phyloP scores from a whole-genome alignment of 139 green algal species.

The Chlorella sp. region DNA sequence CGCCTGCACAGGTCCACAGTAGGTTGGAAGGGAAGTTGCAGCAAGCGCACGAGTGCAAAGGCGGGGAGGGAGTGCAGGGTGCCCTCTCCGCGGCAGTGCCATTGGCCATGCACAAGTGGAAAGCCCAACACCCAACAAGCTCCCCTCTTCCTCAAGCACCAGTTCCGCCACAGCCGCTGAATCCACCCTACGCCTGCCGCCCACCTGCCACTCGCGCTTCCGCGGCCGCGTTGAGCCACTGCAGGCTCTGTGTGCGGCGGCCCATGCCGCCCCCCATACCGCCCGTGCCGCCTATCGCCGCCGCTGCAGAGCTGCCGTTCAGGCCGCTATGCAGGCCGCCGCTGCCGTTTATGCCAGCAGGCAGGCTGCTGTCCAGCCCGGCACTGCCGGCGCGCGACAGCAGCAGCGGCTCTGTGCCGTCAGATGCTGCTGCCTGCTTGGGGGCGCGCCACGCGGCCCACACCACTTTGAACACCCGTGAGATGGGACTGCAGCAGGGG shows the following conservation, averaged over 20 bases:
- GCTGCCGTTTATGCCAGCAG: background rate
- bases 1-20: conserved; percentile 1
- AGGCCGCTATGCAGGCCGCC: background rate
- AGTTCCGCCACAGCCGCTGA: conserved; percentile 70
- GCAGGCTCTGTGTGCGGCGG: conserved; percentile 18
- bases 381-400: background rate
- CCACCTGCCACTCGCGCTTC: conserved; percentile 48
- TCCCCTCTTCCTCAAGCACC: too few relatives aligned
- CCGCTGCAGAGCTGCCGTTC: background rate
- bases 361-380: background rate
- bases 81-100: too few relatives aligned
- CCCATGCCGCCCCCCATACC: background rate
- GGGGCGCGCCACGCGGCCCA: conserved; percentile 68
- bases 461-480: conserved; percentile 84
- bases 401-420: background rate
- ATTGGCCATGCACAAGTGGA: too few relatives aligned
- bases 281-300: too few relatives aligned
- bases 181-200: background rate
- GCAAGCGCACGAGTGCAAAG: background rate
- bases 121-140: too few relatives aligned
- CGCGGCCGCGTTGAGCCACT: conserved; percentile 43
- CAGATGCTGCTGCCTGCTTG: background rate
- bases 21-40: too few relatives aligned
- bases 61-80: too few relatives aligned
- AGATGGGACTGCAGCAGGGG: conserved; percentile 69